Base-by-base conservation (phyloP, 2,329 filamentous ascomycete genomes). In the Botrytis hyacinthi region DNA sequence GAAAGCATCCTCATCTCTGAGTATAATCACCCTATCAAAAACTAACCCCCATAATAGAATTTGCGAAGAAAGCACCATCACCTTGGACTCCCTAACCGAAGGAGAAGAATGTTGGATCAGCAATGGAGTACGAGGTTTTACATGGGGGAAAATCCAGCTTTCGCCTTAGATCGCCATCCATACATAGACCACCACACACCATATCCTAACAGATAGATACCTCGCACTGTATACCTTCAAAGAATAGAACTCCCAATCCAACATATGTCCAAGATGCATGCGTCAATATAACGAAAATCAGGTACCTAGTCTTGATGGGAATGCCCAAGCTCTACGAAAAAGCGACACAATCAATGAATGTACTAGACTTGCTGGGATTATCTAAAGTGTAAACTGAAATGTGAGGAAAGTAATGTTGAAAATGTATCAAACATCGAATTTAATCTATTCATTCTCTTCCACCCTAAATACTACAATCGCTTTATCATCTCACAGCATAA, bases 71-170 rank as follows among this genome's bases (percentile, higher is more conserved):
- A 87, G 90, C 75, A 82, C 84, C 4, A 84, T 97, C 26, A 81
- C 81, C n/a, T 84, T 84, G 3, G 83, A 86, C 20, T 90, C 90
- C 10, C 81, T 97, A 20, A 80, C 85, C 5, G 86, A 93, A 76
- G 93, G 91, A 1, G 95, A 98, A 81, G 86, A 91, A 71, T 92
- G 95, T 75, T 97, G 94, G 92, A 83, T 98, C 71, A 97, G 94
- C 81, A 98, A 95, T 81, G 94, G 93, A 0, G 92, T 95, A 1
- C 88, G 92, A 76, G 95, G 95, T 0, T 97, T 97, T 77, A 85
- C 90, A 20, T 84, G 81, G 73, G 88, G 87, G 0, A 83, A 75
- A 70, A 62, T 81, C 8, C 77, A 78, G 63, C 62, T 80, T 48
- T 48, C 44, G 14, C 54, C 40, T 22, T 46, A 29, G n/a, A 63